phyloP scores from a whole-genome alignment of 1,139 yeast genomes.

The Yamadazyma sp. region DNA sequence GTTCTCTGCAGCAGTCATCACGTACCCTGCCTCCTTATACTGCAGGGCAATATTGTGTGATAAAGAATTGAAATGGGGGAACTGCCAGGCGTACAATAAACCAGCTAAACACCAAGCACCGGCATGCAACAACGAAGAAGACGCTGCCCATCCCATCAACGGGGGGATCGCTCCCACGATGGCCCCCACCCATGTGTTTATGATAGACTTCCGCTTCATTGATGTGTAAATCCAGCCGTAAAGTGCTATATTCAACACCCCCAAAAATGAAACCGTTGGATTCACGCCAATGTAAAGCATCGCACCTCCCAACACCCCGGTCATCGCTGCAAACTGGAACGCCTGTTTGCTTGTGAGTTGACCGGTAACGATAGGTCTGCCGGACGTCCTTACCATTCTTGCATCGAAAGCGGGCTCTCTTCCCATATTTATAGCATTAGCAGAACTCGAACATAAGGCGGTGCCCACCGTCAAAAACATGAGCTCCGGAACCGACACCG shows the following conservation, averaged over 20 bases:
- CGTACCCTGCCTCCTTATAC: constrained; percentile 89
- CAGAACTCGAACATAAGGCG: constrained; percentile 85
- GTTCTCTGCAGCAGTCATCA: constrained; percentile 93
- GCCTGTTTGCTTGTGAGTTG: constrained; percentile 75
- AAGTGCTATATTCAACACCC: constrained; percentile 72
- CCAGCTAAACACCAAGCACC: constrained; percentile 96
- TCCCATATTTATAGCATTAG: constrained; percentile 96
- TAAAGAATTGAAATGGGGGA: constrained; percentile 93
- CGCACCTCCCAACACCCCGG: constrained; percentile 71
- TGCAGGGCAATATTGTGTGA: constrained; percentile 87
- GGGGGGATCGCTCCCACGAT: constrained; percentile 98
- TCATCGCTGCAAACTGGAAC: constrained; percentile 68
- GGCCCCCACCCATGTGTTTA: constrained; percentile 99
- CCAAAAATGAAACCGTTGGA: constrained; percentile 77
- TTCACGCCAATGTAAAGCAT: constrained; percentile 81
- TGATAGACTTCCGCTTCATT: constrained; percentile 75
- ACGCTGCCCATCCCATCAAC: constrained; percentile 99
- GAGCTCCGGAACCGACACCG: constrained; percentile 69
- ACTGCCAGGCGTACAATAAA: constrained; percentile 94
- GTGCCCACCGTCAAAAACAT: constrained; percentile 81
- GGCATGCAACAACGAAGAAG: constrained; percentile 76
- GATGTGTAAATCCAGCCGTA: constrained; percentile 93
- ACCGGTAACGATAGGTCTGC: constrained; percentile 90
- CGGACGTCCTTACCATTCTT: constrained; percentile 84
- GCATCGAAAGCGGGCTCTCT: constrained; percentile 90